Conservation (phyloP, 2,329 filamentous ascomycete genomes). For the Parastagonospora avenae region DNA sequence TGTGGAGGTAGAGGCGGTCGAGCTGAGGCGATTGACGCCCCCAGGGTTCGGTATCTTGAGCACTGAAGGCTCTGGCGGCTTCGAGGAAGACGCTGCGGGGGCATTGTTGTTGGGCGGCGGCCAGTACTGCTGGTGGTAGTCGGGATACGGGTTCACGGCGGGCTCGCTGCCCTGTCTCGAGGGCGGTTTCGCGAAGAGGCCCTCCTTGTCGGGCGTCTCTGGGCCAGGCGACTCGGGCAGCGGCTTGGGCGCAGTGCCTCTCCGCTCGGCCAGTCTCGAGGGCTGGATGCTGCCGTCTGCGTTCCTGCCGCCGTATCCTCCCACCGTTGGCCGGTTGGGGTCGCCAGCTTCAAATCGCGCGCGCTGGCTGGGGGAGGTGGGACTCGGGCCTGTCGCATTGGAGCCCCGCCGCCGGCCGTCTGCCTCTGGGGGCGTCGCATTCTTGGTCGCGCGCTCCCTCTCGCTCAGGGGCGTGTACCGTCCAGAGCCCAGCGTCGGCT, state of each 20-base stretch:
- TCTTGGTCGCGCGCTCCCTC: conserved; percentile 39
- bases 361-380: conserved; percentile 41
- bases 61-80: conserved; percentile 34
- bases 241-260: conserved; percentile 80
- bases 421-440: conserved; percentile 40
- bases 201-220: conserved; percentile 74
- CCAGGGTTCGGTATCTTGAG: conserved; percentile 59
- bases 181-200: conserved; percentile 73
- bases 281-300: conserved; percentile 49
- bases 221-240: conserved; percentile 82
- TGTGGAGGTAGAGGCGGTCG: conserved; percentile 90
- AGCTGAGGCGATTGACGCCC: conserved; percentile 68
- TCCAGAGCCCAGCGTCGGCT: conserved; percentile 25
- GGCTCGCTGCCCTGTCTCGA: conserved; percentile 40
- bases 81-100: neutral
- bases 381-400: conserved; percentile 33
- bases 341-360: conserved; percentile 55
- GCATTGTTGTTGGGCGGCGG: conserved; percentile 48
- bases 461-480: conserved; percentile 46
- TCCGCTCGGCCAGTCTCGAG: conserved; percentile 76
- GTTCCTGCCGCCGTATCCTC: conserved; percentile 50
- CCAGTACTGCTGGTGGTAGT: conserved; percentile 67
- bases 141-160: conserved; percentile 52
- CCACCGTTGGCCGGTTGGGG: conserved; percentile 54
- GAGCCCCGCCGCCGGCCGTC: conserved; percentile 40